Evolutionary conservation across 202 grass and related monocot genomes (phyloP).

Genomic region (Sporobolus alterniflorus): DNA sequence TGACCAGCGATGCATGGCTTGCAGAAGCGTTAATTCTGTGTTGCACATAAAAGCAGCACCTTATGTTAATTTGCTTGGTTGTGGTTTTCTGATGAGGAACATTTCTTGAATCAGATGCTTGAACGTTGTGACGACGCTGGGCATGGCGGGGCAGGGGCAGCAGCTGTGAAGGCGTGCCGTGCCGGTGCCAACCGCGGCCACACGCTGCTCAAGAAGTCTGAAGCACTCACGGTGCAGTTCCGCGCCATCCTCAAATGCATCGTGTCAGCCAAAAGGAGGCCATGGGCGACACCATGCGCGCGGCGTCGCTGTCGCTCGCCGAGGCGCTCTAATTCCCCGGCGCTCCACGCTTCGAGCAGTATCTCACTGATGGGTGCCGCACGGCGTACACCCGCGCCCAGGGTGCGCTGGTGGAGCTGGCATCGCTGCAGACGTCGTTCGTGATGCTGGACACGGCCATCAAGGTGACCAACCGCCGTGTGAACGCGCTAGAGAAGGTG

Average conservation of each 20-base stretch:
- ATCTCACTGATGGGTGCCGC: slow-evolving; percentile 52
- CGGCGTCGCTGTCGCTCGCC: slow-evolving; percentile 71
- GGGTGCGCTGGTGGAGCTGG: slow-evolving; percentile 81
- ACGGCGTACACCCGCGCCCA: slow-evolving; percentile 51
- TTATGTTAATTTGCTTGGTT: neutral
- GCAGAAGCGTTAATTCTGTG: neutral
- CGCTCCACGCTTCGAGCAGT: slow-evolving; percentile 64
- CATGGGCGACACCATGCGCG: slow-evolving; percentile 77
- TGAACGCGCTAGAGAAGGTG: slow-evolving; percentile 85
- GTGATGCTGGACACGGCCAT: slow-evolving; percentile 81
- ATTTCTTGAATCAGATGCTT: neutral
- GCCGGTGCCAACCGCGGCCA: slow-evolving; percentile 72
- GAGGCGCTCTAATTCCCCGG: slow-evolving; percentile 80
- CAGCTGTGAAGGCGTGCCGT: slow-evolving; percentile 77
- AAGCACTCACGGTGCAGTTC: slow-evolving; percentile 81
- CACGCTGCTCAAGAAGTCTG: slow-evolving; percentile 91
- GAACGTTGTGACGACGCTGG: slow-evolving; percentile 78
- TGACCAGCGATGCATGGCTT: neutral
- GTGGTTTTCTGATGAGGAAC: neutral
- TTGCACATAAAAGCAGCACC: neutral
- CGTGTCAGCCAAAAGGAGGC: slow-evolving; percentile 78
- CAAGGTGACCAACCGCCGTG: slow-evolving; percentile 81
- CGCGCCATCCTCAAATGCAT: slow-evolving; percentile 72
- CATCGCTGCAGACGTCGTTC: slow-evolving; percentile 85
- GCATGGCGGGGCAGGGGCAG: too few species aligned